phyloP scores from a whole-genome alignment of 768 basidiomycete genomes.

The Leccinum imitatum region DNA sequence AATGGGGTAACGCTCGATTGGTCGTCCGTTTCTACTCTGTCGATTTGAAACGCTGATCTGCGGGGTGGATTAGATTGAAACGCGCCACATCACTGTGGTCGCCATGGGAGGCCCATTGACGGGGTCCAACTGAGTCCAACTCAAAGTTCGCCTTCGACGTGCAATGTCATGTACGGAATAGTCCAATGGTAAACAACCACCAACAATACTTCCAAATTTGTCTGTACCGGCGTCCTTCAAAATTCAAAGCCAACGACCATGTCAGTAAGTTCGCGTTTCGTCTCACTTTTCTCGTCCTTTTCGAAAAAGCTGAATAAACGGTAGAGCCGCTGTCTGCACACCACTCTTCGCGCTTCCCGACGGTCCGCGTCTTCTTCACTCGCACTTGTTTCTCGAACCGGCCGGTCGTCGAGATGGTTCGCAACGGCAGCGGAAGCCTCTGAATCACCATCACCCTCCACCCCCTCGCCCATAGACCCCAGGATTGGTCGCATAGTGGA shows the following conservation, averaged over 20 bases:
- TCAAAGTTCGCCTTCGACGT: no score
- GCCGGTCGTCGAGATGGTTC: conserved; percentile 49
- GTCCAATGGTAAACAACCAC: conserved; percentile 3
- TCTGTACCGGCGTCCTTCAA: conserved; percentile 8
- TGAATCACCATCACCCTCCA: conserved; percentile 34
- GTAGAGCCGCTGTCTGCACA: conserved; percentile 24
- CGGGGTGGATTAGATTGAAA: background rate
- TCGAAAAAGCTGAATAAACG: background rate
- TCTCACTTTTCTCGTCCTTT: background rate
- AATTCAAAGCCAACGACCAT: conserved; percentile 22
- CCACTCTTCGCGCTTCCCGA: conserved; percentile 18
- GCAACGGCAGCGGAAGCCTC: conserved; percentile 50
- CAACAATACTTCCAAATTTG: conserved; percentile 28
- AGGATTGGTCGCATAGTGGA: conserved; percentile 84
- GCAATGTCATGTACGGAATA: no score
- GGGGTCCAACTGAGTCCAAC: background rate
- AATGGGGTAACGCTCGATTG: no score
- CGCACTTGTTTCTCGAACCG: conserved; percentile 25
- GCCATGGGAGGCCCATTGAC: background rate
- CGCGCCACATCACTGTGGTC: background rate
- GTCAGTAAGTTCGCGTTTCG: conserved; percentile 22
- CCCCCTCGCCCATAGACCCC: conserved; percentile 50
- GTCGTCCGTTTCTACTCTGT: background rate
- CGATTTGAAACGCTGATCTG: background rate
- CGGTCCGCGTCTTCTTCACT: conserved; percentile 15